These are phyloP conservation scores for Spiromastix sp. DNA, from an alignment of 2,329 filamentous ascomycete genomes.

Conservation along the genomic window DNA sequence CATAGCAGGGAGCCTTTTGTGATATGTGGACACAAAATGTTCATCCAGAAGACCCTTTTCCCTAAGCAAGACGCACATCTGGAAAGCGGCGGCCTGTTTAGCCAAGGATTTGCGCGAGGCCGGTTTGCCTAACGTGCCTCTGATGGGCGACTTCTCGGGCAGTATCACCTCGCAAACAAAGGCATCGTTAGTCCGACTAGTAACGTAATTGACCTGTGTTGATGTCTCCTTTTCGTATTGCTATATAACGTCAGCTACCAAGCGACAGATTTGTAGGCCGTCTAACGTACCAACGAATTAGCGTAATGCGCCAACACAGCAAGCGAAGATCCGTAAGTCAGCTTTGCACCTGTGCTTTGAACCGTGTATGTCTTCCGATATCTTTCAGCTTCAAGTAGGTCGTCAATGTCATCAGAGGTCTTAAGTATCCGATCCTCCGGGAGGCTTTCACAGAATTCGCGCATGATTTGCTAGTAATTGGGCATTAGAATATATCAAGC, in stretches of 20 bases:
- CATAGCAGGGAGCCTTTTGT: constrained; percentile 65
- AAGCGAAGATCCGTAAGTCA: constrained; percentile 68
- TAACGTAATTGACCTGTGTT: constrained; percentile 49
- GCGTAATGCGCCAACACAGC: constrained; percentile 63
- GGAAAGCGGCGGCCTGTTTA: constrained; percentile 81
- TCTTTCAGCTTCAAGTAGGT: constrained; percentile 44
- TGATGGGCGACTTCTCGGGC: constrained; percentile 63
- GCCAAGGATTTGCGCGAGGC: constrained; percentile 64
- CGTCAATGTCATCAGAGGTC: constrained; percentile 49
- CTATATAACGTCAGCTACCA: constrained; percentile 18
- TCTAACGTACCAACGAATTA: constrained; percentile 46
- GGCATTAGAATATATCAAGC: too few relatives aligned
- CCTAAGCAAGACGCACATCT: constrained; percentile 62
- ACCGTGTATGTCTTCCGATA: constrained; percentile 49
- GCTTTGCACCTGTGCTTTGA: constrained; percentile 58
- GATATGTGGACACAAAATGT: constrained; percentile 62
- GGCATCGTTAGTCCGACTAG: constrained; percentile 44
- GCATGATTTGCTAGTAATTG: constrained; percentile 52
- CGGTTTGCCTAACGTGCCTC: constrained; percentile 51
- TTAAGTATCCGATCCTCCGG: constrained; percentile 63
- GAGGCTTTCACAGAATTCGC: constrained; percentile 63
- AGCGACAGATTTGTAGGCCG: not conserved
- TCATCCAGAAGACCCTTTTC: constrained; percentile 59
- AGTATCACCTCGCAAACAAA: constrained; percentile 72
- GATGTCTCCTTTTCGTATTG: constrained; percentile 38